Conservation (phyloP, 177 flowering plant species). For the Telopea speciosissima region DNA sequence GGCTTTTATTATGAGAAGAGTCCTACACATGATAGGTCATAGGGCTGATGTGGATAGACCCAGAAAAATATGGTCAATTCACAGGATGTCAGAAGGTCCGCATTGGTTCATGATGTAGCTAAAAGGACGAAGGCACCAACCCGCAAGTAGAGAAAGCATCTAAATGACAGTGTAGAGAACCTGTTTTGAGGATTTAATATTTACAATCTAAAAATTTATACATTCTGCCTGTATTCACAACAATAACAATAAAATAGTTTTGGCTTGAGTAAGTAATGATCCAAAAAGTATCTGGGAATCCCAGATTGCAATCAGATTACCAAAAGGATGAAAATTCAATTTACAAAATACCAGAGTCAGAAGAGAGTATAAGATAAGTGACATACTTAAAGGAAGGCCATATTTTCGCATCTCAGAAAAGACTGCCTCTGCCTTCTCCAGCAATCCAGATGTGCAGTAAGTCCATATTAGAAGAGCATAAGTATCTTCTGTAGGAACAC, state of each 20-base stretch:
- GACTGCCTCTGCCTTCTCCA: conserved; percentile 72
- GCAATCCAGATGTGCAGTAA: conserved; percentile 51
- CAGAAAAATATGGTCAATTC: no score
- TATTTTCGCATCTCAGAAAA: conserved; percentile 61
- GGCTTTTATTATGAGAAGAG: no score
- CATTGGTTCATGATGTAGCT: no score
- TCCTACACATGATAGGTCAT: no score
- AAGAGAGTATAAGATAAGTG: background rate
- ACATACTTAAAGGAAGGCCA: conserved; percentile 59
- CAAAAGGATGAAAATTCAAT: background rate
- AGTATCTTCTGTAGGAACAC: conserved; percentile 83
- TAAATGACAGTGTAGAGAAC: no score
- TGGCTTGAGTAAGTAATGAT: background rate
- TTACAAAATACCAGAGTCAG: no score
- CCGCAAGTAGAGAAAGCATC: no score
- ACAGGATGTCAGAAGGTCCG: no score
- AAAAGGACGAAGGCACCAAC: no score
- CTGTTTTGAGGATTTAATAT: background rate
- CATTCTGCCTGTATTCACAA: background rate
- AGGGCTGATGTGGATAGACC: no score
- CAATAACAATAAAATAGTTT: background rate
- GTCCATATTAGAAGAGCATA: conserved; percentile 77
- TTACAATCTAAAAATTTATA: background rate
- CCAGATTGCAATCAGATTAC: background rate
- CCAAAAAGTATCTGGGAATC: background rate